Percentiles rank a stretch among this genome's conserved stretches.
These are phyloP conservation scores for Annulohypoxylon bovei DNA, from an alignment of 495 filamentous ascomycete species.

Conservation along the genomic window DNA sequence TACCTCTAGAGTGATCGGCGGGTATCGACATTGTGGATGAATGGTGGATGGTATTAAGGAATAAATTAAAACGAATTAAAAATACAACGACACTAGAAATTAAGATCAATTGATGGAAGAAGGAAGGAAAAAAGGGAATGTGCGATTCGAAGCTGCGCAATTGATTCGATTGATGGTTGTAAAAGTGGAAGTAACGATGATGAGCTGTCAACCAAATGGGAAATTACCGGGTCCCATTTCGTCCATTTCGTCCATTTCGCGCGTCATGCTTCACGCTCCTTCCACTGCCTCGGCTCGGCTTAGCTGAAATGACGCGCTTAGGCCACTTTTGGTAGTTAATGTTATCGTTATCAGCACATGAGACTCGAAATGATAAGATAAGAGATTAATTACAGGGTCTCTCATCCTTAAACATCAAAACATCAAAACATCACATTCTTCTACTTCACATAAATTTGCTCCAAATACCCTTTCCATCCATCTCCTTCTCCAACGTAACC, in stretches of 20 bases:
- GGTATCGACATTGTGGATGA: slow-evolving; percentile 32
- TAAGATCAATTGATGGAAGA: slow-evolving; percentile 10
- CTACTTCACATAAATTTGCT: slow-evolving; percentile 16
- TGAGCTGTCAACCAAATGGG: slow-evolving; percentile 16
- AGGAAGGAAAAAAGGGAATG: not conserved
- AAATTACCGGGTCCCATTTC: slow-evolving; percentile 3
- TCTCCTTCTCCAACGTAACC: slow-evolving; percentile 36
- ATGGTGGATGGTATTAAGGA: slow-evolving; percentile 17
- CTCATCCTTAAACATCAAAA: too few species aligned
- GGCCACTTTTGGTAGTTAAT: not conserved
- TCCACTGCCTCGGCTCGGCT: slow-evolving; percentile 27
- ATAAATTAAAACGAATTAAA: slow-evolving; percentile 14
- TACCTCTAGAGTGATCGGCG: slow-evolving; percentile 32
- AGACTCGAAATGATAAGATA: not conserved
- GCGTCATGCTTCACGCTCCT: slow-evolving; percentile 21
- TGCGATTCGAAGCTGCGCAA: not conserved
- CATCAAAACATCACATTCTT: too few species aligned
- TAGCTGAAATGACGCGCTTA: slow-evolving; percentile 11
- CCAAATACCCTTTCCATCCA: slow-evolving; percentile 35
- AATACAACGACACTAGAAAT: slow-evolving; percentile 11
- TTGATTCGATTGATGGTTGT: slow-evolving; percentile 9
- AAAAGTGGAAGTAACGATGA: slow-evolving; percentile 14
- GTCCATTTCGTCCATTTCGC: slow-evolving; percentile 19
- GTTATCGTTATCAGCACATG: not conserved
- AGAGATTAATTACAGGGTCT: too few species aligned